Evolutionary conservation across 139 green algal species (phyloP), one percentile per base, ranked within the genome.

Genomic region (Tetradesmus lagerheimii): DNA sequence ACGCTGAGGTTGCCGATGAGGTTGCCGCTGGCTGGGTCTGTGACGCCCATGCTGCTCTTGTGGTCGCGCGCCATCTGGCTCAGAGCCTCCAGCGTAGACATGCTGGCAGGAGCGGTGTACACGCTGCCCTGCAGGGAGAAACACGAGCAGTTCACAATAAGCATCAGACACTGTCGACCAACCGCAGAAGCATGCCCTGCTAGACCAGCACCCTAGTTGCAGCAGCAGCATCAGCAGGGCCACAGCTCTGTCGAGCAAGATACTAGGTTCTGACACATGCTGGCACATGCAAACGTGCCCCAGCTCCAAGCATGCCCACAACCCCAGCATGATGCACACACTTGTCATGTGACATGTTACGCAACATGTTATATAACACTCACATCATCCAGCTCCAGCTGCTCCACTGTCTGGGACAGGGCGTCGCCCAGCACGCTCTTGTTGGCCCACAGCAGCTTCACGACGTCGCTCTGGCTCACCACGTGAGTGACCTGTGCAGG

Each of bases 1-100:
- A 95, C 91, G 57, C 87, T 94, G 87, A 97, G 93, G 92, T 96
- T 97, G 64, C 87, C 90, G 53, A 94, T 85, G 38, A 93, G 90
- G 25, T 79, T 71, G 29, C 87, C 91, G 47, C n/a, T 75, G 20
- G 43, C 64, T 27, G 85, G 85, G 41, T 91, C 90, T 2, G 82
- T 78, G 16, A 93, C 50, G 57, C 92, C 92, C 89, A 94, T 78
- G 86, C 77, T 87, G 86, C 74, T 89, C 92, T 93, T 94, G 82
- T 94, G 86, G 90, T 94, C 92, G 37, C 80, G 43, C 14, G 82
- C 90, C 90, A 94, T 92, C 67, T 84, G 66, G 67, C 45, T 85
- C 43, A 94, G 87, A 29, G 89, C 90, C 79, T 92, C 86, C n/a
- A 94, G 74, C 2, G 91, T 87, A 29, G 79, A 71, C 64, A 80